Percentiles rank a stretch among this genome's conserved stretches.
Conservation (phyloP, 805 yeast species). For the Metschnikowia proteae region DNA sequence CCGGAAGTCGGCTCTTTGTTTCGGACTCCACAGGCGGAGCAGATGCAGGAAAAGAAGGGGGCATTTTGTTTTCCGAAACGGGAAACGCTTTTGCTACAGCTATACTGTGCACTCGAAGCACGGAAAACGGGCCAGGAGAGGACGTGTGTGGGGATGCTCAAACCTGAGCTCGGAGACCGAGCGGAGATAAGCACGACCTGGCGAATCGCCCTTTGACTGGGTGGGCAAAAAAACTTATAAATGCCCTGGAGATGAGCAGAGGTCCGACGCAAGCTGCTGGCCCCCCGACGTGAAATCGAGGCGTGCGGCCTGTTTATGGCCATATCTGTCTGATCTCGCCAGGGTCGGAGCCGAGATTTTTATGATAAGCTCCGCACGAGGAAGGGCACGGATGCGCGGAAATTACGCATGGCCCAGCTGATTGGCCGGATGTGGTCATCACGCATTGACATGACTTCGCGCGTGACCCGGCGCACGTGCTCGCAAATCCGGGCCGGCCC, state of each 20-base stretch:
- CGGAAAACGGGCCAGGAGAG: no score
- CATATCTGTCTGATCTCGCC: neutral
- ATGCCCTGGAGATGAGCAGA: no score
- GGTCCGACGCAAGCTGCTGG: no score
- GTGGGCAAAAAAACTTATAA: no score
- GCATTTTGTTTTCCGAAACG: no score
- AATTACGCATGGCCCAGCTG: conserved; percentile 2
- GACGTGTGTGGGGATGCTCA: neutral
- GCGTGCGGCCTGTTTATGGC: neutral
- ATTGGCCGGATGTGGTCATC: conserved; percentile 4
- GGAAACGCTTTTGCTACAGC: no score
- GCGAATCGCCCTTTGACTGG: no score
- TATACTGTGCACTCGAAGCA: no score
- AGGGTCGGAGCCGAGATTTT: conserved; percentile 4
- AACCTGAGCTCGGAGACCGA: neutral
- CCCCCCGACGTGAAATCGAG: neutral
- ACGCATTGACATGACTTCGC: neutral
- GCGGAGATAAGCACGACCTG: neutral
- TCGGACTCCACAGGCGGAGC: neutral
- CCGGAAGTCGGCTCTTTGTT: neutral
- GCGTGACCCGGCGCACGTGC: conserved; percentile 1
- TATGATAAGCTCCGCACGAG: neutral
- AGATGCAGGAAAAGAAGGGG: no score
- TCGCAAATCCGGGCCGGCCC: no score
- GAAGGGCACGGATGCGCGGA: neutral